Base-by-base conservation (phyloP, 2,329 filamentous ascomycete genomes). In the Cordyceps militaris region DNA sequence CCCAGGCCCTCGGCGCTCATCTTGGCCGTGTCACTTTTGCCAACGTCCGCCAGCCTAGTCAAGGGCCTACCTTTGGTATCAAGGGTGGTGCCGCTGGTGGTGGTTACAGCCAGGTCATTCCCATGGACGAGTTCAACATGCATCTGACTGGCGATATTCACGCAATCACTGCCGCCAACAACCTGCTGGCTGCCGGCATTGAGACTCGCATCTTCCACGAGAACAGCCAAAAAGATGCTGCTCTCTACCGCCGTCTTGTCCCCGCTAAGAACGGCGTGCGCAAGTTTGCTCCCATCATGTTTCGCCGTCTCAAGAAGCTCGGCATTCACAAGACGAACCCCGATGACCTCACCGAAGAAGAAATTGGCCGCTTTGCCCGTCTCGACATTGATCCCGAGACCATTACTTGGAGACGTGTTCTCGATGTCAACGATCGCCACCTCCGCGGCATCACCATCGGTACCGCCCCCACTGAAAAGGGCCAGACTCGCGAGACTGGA, bases 71-170 rank as follows among this genome's bases (percentile, higher is more conserved):
- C 0, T 99, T 99, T 71, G 94, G 94, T 67, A 97, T 99, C 81
- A 99, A 99, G 80, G 94, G 94, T 62, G 94, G 94, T 67, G 94
- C 94, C 60, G 94, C 94, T 58, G 94, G 94, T 67, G 94, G 94
- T 72, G 94, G 94, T 40, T 99, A 97, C 83, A 96, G 91, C 72
- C 94, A 99, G 73, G 94, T 99, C 69, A 97, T 99, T 66, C 94
- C 94, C 59, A 99, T 99, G 94, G 94, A 99, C 67, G 94, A 99
- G 73, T 99, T 99, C 79, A 99, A 99, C 75, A 79, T 99, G 69
- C 94, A 99, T 73, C 77, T 99, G 67, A 99, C 94, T 57, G 94
- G 94, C 67, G 94, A 99, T 71, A 97, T 99, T 58, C 94, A 99
- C 72, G 94, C 94, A 63, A 94, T 99, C 68, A 91, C 91, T 55